Percentiles rank a stretch among this genome's conserved stretches.
These are phyloP conservation scores for Candida orba DNA, from an alignment of 805 yeast genomes.

Conservation along the genomic window DNA sequence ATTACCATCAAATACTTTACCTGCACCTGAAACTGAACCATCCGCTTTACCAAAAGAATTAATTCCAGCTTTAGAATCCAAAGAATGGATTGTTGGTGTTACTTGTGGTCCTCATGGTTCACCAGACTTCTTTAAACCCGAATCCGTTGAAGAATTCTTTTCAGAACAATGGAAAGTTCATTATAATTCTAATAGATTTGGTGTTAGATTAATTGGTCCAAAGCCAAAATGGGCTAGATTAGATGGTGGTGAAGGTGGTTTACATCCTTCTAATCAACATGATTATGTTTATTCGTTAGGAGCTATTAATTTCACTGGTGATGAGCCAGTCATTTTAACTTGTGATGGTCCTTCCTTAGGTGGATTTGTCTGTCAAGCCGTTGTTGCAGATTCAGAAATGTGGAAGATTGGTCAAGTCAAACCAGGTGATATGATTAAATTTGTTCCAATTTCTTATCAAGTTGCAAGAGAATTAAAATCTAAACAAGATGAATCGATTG, in stretches of 20 bases:
- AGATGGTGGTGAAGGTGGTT: conserved; percentile 97
- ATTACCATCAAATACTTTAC: conserved; percentile 58
- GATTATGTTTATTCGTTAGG: conserved; percentile 96
- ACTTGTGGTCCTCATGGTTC: conserved; percentile 98
- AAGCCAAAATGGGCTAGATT: conserved; percentile 94
- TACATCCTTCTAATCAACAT: conserved; percentile 98
- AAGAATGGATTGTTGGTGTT: conserved; percentile 79
- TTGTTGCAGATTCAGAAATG: conserved; percentile 91
- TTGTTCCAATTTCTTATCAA: conserved; percentile 68
- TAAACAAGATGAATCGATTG: conserved; percentile 50
- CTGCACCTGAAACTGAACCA: conserved; percentile 67
- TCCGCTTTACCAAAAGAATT: conserved; percentile 43
- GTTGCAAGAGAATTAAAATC: conserved; percentile 59
- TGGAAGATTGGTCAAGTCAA: conserved; percentile 98
- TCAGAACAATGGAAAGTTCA: conserved; percentile 85
- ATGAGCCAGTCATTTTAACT: conserved; percentile 93
- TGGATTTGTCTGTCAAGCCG: conserved; percentile 96
- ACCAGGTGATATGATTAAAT: conserved; percentile 83
- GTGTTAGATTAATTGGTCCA: conserved; percentile 91
- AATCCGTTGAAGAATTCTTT: conserved; percentile 71
- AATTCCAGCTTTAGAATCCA: conserved; percentile 23
- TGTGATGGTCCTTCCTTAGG: conserved; percentile 98
- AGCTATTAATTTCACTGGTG: conserved; percentile 97
- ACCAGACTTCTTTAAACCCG: conserved; percentile 84
- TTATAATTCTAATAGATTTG: conserved; percentile 94